Conservation (phyloP, 225 moss, liverwort and hornwort species). For the Polytrichum formosum region DNA sequence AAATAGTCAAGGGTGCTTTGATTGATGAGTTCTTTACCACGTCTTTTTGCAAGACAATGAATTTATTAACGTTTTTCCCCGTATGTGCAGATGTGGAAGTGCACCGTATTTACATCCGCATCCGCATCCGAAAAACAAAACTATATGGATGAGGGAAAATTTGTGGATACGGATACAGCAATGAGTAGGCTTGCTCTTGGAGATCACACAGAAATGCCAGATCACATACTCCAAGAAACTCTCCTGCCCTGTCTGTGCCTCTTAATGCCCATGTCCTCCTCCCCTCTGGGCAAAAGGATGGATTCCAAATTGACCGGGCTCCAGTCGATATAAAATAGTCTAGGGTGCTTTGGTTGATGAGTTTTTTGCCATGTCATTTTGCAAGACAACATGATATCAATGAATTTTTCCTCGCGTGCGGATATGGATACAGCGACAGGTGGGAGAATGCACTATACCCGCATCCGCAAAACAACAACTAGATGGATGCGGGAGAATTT, state of each 20-base stretch:
- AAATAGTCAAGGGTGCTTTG: too few relatives aligned
- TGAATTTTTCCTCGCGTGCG: not conserved
- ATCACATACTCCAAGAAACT: not conserved
- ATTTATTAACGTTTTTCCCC: not conserved
- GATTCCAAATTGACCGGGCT: constrained; percentile 52
- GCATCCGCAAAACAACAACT: not conserved
- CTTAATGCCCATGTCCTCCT: constrained; percentile 40
- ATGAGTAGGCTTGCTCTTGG: not conserved
- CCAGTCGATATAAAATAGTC: constrained; percentile 23
- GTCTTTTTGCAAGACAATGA: too few relatives aligned
- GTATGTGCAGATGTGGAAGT: not conserved
- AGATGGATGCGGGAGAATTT: not conserved
- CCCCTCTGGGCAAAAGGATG: constrained; percentile 36
- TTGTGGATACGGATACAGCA: not conserved
- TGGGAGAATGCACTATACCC: not conserved
- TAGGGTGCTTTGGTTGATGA: too few relatives aligned
- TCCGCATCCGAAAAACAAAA: not conserved
- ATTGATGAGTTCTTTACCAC: too few relatives aligned
- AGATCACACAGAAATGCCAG: not conserved
- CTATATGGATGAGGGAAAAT: not conserved
- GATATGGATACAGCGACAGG: not conserved
- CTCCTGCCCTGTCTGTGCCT: constrained; percentile 19
- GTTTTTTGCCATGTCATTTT: too few relatives aligned
- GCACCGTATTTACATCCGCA: not conserved
- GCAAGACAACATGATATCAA: too few relatives aligned